Evolutionary conservation across 345 rosid species (phyloP).

Genomic region (Kernera saxatilis): DNA sequence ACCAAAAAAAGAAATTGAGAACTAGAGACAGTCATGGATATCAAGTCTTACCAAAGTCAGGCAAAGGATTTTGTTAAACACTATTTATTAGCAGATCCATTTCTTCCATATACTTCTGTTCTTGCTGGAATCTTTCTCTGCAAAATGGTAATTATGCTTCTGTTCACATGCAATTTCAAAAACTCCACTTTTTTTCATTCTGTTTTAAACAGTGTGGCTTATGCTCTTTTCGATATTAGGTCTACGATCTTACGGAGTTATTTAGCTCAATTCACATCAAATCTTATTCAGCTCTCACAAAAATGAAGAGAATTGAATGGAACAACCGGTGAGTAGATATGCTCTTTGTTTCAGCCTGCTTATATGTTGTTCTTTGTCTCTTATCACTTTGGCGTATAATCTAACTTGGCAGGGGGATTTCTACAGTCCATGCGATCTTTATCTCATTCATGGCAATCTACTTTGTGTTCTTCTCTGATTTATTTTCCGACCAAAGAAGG

Average conservation of each 20-base stretch:
- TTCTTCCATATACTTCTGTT: slow-evolving; percentile 70
- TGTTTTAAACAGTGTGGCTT: not conserved
- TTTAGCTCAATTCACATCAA: slow-evolving; percentile 56
- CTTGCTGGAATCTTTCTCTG: slow-evolving; percentile 67
- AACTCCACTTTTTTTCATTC: not conserved
- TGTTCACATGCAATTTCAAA: not conserved
- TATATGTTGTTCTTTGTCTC: not conserved
- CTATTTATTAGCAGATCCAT: slow-evolving; percentile 59
- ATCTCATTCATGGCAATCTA: slow-evolving; percentile 56
- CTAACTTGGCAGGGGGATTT: slow-evolving; percentile 57
- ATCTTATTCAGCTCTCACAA: slow-evolving; percentile 52
- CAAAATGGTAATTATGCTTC: slow-evolving; percentile 59
- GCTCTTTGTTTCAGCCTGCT: not conserved
- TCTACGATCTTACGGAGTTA: slow-evolving; percentile 56
- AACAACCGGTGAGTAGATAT: slow-evolving; percentile 57
- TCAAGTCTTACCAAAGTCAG: slow-evolving; percentile 61
- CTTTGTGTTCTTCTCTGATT: slow-evolving; percentile 73
- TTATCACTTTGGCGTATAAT: not conserved
- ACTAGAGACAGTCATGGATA: slow-evolving; percentile 38
- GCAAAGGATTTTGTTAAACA: slow-evolving; percentile 55
- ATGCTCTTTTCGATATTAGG: slow-evolving; percentile 33
- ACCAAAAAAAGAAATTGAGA: not conserved
- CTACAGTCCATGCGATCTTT: slow-evolving; percentile 68
- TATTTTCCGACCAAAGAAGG: slow-evolving; percentile 46
- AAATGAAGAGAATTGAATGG: slow-evolving; percentile 71